Evolutionary conservation across 2,329 filamentous ascomycete genomes (phyloP), one percentile per base, ranked within the genome.

Genomic region (Zymoseptoria ardabiliae): DNA sequence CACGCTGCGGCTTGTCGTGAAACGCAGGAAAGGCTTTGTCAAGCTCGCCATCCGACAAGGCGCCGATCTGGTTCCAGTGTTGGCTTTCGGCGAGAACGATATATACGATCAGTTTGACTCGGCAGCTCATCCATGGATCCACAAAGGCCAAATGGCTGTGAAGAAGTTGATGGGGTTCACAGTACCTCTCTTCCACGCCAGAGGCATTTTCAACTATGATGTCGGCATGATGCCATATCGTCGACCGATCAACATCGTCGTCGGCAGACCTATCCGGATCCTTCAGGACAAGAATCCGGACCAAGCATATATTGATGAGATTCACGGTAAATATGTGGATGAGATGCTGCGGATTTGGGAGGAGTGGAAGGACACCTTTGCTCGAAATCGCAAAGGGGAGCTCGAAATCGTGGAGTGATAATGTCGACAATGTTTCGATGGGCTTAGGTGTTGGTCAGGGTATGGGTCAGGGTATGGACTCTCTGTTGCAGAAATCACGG

Each of bases 161-260:
- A 93, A 97, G 75, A 89, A 88, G 66, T 79, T 88, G 5, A 85
- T 95, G 79, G 95, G 95, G 55, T 99, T 97, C 69, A 97, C 94
- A 0, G 81, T 96, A 10, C 92, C 92, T 0, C 82, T 96, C 25
- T 88, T 97, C 68, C 91, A 96, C 73, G 92, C 91, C 2, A 80
- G 92, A 30, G 93, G 93, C 11, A 87, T 97, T 49, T 96, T 97
- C 77, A 99, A 99, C 74, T 97, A 99, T 72, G 94, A 99, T 73
- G 90, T 97, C 13, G 94, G 94, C 3, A 78, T 97, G 68, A 91
- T 97, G 90, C 94, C 94, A 0, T 97, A 97, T 73, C 85, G 94
- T 11, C 81, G 87, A 55, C 87, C 91, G 10, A 79, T 99, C 60
- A 94, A 97, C 71, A 85, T 97, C 53, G 92, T 99, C 11, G 89